Evolutionary conservation across 805 yeast genomes (phyloP), one percentile per base, ranked within the genome.

Genomic region (Saccharomycopsis sp.): DNA sequence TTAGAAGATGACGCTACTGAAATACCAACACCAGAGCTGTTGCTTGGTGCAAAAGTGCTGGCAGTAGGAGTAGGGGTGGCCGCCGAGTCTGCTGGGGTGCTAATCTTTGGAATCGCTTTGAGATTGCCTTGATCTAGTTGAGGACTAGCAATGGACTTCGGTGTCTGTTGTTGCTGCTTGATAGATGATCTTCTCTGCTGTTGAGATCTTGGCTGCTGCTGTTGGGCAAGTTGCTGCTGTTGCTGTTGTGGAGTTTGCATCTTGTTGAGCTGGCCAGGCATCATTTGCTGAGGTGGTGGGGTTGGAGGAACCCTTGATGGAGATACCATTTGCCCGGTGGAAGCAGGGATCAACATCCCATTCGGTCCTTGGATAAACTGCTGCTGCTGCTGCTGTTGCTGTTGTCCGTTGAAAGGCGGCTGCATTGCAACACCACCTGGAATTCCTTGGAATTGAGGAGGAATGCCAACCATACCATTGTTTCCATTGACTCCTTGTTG

Each of bases 11-110:
- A 8, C 6, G 30, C 5, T 6, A 15, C 19, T 20, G 13, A 16
- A 20, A 15, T 16, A 8, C 16, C 36, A 17, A 16, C 22, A 30
- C 9, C 13, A n/a, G n/a, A n/a, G n/a, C n/a, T n/a, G 25, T 13
- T 13, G 13, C n/a, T n/a, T n/a, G n/a, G n/a, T n/a, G n/a, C n/a
- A n/a, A 20, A 23, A 17, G 4, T 27, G 18, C 18, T 22, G 7
- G 34, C 29, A 21, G 33, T 41, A 4, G 41, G 48, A 5, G 48
- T 44, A 9, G 48, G 48, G 2, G 48, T 44, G 5, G 21, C 20
- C 3, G 43, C 45, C 13, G 34, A 23, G 15, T 44, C 48, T 12
- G 45, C 36, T 8, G 48, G 48, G n/a, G 48, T 44, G 19, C 37
- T 36, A 10, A 44, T 44, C 38, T 44, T 44, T 12, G 45, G 45